A percentile compares a stretch with the other conserved stretches of the same genome.
These are phyloP conservation scores for Phialophora verrucosa DNA, from an alignment of 2,329 filamentous ascomycete genomes.

Conservation along the genomic window DNA sequence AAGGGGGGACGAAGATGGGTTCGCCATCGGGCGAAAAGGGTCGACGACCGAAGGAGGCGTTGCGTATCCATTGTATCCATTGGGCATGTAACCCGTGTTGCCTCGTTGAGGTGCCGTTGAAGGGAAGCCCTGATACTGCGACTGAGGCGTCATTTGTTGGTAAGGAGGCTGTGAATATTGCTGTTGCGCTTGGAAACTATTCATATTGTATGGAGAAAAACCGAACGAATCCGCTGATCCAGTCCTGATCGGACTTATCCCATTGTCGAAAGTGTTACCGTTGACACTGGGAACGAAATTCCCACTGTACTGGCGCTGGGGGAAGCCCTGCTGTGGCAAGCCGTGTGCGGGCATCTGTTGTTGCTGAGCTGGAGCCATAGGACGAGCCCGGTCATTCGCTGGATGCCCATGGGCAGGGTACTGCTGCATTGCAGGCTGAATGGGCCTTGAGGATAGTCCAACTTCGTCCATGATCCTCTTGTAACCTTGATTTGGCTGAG, in stretches of 20 bases:
- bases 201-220: constrained; percentile 49
- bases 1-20: constrained; percentile 46
- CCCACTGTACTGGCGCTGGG: constrained; percentile 51
- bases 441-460: constrained; percentile 69
- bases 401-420: constrained; percentile 47
- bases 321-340: constrained; percentile 43
- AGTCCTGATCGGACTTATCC: constrained; percentile 45
- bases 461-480: constrained; percentile 99
- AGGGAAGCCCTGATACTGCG: constrained; percentile 63
- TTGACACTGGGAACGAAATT: constrained; percentile 48
- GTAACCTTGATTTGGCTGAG: constrained; percentile 92
- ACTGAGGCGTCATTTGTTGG: constrained; percentile 53
- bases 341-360: constrained; percentile 41
- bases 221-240: constrained; percentile 46
- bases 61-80: constrained; percentile 52
- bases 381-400: constrained; percentile 51
- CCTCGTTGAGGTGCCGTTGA: constrained; percentile 54
- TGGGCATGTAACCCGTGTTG: constrained; percentile 52
- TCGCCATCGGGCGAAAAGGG: constrained; percentile 49
- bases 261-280: constrained; percentile 45
- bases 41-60: constrained; percentile 49
- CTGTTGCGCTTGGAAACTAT: constrained; percentile 45
- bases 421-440: constrained; percentile 46
- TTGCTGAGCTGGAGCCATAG: constrained; percentile 52
- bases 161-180: constrained; percentile 48